Percentiles rank a stretch among this genome's conserved stretches.
Evolutionary conservation across 1,284 basidiomycete species (phyloP).

Genomic region (Melampsora americana): DNA sequence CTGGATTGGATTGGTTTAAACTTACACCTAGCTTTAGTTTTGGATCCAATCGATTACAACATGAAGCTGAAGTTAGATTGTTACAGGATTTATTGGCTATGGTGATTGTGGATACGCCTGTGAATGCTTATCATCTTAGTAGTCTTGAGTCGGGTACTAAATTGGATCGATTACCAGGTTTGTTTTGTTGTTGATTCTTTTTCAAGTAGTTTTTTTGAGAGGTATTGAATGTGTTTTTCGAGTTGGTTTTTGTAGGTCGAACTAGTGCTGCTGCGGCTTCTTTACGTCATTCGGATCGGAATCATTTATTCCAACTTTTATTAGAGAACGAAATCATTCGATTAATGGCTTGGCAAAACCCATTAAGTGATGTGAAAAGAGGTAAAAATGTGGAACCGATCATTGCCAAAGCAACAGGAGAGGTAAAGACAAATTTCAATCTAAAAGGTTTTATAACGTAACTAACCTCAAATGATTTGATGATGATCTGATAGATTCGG

Average conservation of each 20-base stretch:
- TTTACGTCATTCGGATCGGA: conserved; percentile 63
- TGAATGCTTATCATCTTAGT: conserved; percentile 32
- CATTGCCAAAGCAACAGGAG: conserved; percentile 64
- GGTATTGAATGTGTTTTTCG: conserved; percentile 65
- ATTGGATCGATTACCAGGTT: conserved; percentile 27
- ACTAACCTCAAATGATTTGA: background rate
- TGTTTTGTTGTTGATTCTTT: background rate
- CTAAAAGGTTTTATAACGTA: conserved; percentile 9
- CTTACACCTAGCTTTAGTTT: conserved; percentile 24
- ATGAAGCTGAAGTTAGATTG: conserved; percentile 34
- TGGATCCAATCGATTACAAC: conserved; percentile 26
- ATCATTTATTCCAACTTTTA: conserved; percentile 71
- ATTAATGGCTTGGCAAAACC: conserved; percentile 86
- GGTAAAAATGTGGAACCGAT: conserved; percentile 63
- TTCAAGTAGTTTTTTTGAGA: conserved; percentile 53
- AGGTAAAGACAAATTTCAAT: conserved; percentile 58
- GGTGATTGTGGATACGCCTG: conserved; percentile 30
- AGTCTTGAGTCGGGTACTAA: conserved; percentile 24
- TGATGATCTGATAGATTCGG: conserved; percentile 39
- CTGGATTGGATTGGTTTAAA: conserved; percentile 87
- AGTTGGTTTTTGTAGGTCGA: conserved; percentile 46
- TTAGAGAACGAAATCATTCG: conserved; percentile 86
- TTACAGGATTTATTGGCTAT: conserved; percentile 40
- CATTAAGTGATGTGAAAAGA: conserved; percentile 69
- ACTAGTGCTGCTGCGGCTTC: conserved; percentile 39